Base-by-base conservation (phyloP, 352 stramenopile genomes). In the Pythium monospermum region DNA sequence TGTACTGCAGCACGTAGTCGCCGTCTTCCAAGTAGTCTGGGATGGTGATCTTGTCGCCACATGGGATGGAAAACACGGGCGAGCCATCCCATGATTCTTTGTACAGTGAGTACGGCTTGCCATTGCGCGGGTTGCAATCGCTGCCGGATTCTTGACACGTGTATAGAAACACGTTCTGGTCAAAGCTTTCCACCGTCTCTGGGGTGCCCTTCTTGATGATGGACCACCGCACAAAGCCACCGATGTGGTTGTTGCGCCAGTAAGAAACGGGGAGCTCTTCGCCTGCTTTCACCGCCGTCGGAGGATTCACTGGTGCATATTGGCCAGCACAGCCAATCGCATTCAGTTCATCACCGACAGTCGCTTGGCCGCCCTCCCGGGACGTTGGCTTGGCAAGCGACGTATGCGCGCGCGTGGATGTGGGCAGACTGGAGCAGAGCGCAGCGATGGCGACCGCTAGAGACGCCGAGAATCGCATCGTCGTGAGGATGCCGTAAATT, bases 211-310 rank as follows among this genome's bases (percentile, higher is more conserved):
- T 28, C 8, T 57, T 57, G 2, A 46, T 57, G 31, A 70, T 40
- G 22, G 62, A 39, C 50, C 52, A 70, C 38, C 57, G 57, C 37
- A 70, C 63, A 35, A 70, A 70, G 42, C 57, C 62, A 5, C 62
- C 62, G 10, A 64, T 32, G 52, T 71, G 62, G 58, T 65, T 71
- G 49, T 71, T 71, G 49, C 63, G 58, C 35, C 37, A 53, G 45
- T 68, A 66, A 26, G 49, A 49, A 21, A 71, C 63, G 32, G 66
- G 48, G 22, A 71, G 64, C 1, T 44, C 30, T 11, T 55, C 58
- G 22, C 63, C 63, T 1, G 58, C 38, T 3, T 23, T 18, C 44
- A 53, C 50, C 6, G 23, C 12, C 5, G 50, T 66, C 6, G 30
- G 13, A 21, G 28, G 49, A 44, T n/a, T n/a, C n/a, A n/a, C n/a